Evolutionary conservation across 345 rosid species (phyloP), one percentile per base, ranked within the genome.

Genomic region (Linum usitatissimum): DNA sequence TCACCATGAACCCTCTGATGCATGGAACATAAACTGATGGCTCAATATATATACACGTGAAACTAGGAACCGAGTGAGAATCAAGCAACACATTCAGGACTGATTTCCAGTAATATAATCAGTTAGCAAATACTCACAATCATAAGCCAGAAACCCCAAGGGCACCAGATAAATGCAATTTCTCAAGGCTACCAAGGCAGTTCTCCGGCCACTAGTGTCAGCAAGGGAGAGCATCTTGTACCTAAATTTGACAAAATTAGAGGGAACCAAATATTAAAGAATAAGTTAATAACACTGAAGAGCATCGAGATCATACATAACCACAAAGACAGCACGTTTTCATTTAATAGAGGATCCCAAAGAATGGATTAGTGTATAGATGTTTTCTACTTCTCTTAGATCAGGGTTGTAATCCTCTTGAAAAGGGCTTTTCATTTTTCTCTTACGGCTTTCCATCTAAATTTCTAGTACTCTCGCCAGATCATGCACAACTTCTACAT

Each of bases 161-260:
- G 99, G 96, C 39, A 92, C 72, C 70, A 92, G 76, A 81, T 92
- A 92, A 36, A 87, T 70, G 76, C 96, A 92, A 79, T 90, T 92
- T 81, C 97, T 84, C 23, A 92, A 68, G 49, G 97, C 96, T 49
- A 84, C 94, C 13, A 77, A 65, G 54, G 96, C 86, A 53, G 94
- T 86, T 75, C 83, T 87, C 71, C 64, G 77, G 65, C 99, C 94
- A 58, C 88, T 83, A 59, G 96, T 76, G 79, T 90, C 99, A 63
- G 81, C 76, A 66, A 90, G 87, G n/a, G 98, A 87, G 60, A 92
- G 42, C 96, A 91, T 88, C 81, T 82, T 88, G 73, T 73, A 88
- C 75, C 96, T 91, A 83, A 49, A 70, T 1, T 66, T 38, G 42
- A 70, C 2, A 38, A 34, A n/a, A 74, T 56, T 6, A 53, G 5